Evolutionary conservation across 192 early-diverging fungal genomes (phyloP).

Genomic region (Coemansia guatemalensis): DNA sequence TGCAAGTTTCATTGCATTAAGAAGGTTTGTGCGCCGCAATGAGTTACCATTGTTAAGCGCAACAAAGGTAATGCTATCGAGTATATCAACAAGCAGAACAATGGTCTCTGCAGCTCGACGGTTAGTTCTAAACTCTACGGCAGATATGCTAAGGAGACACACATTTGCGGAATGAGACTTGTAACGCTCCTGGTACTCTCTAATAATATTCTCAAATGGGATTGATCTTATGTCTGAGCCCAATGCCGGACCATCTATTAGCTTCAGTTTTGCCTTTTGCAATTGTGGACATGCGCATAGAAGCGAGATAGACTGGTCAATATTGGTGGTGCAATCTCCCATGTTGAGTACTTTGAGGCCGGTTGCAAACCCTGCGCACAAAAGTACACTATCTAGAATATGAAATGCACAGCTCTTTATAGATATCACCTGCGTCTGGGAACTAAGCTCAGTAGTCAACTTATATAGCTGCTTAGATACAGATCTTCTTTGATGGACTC

Average conservation of each 20-base stretch:
- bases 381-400: not conserved
- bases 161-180: slow-evolving; percentile 3
- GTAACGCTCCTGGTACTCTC: slow-evolving; percentile 13
- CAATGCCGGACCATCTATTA: not conserved
- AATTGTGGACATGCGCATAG: slow-evolving; percentile 8
- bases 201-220: not conserved
- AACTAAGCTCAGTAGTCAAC: slow-evolving; percentile 7
- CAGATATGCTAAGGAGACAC: slow-evolving; percentile 7
- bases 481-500: not conserved
- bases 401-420: not conserved
- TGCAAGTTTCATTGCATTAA: slow-evolving; percentile 10
- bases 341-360: slow-evolving; percentile 14
- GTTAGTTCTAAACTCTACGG: not conserved
- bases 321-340: not conserved
- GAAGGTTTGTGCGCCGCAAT: not conserved
- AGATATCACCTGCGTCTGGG: slow-evolving; percentile 1
- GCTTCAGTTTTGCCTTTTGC: slow-evolving; percentile 6
- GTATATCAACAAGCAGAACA: slow-evolving; percentile 19
- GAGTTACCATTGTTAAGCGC: not conserved
- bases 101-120: slow-evolving; percentile 19
- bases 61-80: slow-evolving; percentile 12
- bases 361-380: not conserved
- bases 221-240: not conserved
- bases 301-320: slow-evolving; percentile 8
- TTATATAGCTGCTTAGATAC: not conserved